Base-by-base conservation (phyloP, 805 yeast genomes). In the Lipomyces yamanashiensis region DNA sequence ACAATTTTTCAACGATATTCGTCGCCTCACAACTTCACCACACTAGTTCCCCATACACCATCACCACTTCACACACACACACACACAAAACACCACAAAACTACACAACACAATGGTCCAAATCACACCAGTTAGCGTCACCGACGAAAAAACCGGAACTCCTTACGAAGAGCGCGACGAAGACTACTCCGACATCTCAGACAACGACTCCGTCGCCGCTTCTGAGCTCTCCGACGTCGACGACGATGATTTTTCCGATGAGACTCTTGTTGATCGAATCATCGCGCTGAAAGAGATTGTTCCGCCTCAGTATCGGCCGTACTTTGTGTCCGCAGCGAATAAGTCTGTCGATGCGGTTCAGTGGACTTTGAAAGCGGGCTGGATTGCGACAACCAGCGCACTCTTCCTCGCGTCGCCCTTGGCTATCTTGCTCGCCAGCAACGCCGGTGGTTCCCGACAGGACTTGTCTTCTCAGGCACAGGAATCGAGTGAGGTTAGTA, bases 321-420 rank as follows among this genome's bases (percentile, higher is more conserved):
- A 73, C 58, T 69, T 88, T 58, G 62, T 76, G 33, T 66, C 71
- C 43, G 53, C 79, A 33, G 72, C 75, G 65, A 64, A 73, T 45
- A 54, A 76, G 34, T 71, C 78, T 17, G 71, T 77, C 64, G 75
- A 80, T 49, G 77, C 84, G 45, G 71, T 85, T 44, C 77, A 78
- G 62, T 59, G 67, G 66, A 63, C 81, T 40, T 78, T 86, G 60
- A 83, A 84, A 71, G 80, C 89, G 45, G 82, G 92, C 70, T 95
- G 98, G 98, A 83, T 88, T 66, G 69, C 90, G 62, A 86, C 97
- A 12, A 87, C 98, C 12, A 84, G 95, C 48, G 86, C 90, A 48
- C 80, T 95, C 72, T 83, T 95, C 67, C 81, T 95, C 72, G 98
- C 97, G 75, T 96, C 92, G 53, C 99, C 99, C 68, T 81, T 95